Percentiles rank a stretch among this genome's conserved stretches.
Conservation (phyloP, 371 early-diverging fungal genomes). For the Rhizopus delemar region DNA sequence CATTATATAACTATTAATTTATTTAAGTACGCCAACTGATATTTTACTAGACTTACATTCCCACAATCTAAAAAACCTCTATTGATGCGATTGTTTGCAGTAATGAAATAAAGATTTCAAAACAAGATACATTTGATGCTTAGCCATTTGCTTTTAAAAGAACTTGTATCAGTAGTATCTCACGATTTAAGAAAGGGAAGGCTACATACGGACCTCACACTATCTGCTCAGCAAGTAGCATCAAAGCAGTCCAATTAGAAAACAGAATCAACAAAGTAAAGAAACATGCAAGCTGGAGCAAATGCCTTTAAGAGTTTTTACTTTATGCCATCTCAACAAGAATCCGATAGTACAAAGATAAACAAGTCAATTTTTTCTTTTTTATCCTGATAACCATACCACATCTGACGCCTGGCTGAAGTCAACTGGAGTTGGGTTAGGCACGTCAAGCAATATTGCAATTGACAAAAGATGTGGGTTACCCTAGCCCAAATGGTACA, state of each 20-base stretch:
- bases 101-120: no score
- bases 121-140: no score
- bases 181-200: no score
- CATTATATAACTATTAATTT: no score
- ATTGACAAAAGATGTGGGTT: no score
- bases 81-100: no score
- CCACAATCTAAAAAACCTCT: neutral
- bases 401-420: constrained; percentile 7
- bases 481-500: no score
- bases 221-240: constrained; percentile 6
- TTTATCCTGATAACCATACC: constrained; percentile 14
- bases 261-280: neutral
- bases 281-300: constrained; percentile 15
- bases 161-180: no score
- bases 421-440: constrained; percentile 8
- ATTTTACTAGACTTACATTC: neutral
- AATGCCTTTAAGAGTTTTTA: constrained; percentile 13
- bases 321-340: constrained; percentile 9
- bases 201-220: neutral
- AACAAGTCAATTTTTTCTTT: constrained; percentile 10
- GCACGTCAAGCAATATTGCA: neutral
- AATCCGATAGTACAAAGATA: neutral
- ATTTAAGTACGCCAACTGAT: no score
- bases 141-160: no score
- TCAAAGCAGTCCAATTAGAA: constrained; percentile 7